Evolutionary conservation across 2,329 filamentous ascomycete genomes (phyloP).

Genomic region (Tolypocladium amazonense): DNA sequence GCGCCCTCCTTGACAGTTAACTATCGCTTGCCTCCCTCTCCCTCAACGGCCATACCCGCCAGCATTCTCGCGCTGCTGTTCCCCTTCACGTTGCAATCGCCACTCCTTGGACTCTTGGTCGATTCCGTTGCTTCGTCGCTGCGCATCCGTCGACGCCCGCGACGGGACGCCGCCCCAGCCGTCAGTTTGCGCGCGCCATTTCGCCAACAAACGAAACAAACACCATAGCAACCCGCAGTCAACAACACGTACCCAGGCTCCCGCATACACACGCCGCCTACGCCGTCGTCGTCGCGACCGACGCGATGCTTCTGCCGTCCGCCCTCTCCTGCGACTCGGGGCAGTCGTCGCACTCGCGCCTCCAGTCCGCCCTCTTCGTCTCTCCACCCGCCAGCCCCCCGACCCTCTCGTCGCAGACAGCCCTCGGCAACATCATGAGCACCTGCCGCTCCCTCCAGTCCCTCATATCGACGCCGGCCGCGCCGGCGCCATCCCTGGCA

Average conservation of each 20-base stretch:
- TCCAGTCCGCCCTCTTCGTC: conserved; percentile 39
- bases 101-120: neutral
- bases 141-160: neutral
- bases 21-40: neutral
- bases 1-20: neutral
- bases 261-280: neutral
- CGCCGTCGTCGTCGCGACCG: neutral
- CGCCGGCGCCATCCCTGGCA: conserved; percentile 14
- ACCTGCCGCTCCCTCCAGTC: conserved; percentile 52
- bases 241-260: neutral
- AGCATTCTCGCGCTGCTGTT: neutral
- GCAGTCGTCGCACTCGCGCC: conserved; percentile 30
- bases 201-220: neutral
- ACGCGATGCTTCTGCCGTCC: conserved; percentile 47
- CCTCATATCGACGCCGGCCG: conserved; percentile 33
- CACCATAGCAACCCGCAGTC: neutral
- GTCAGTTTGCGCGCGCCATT: neutral
- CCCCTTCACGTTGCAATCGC: neutral
- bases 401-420: conserved; percentile 30
- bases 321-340: conserved; percentile 47
- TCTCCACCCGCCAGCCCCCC: conserved; percentile 50
- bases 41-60: neutral
- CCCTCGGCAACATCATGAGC: conserved; percentile 44
- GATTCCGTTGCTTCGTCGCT: neutral
- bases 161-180: neutral